Evolutionary conservation across 1,139 yeast species (phyloP).

Genomic region (Debaryomyces sp.): DNA sequence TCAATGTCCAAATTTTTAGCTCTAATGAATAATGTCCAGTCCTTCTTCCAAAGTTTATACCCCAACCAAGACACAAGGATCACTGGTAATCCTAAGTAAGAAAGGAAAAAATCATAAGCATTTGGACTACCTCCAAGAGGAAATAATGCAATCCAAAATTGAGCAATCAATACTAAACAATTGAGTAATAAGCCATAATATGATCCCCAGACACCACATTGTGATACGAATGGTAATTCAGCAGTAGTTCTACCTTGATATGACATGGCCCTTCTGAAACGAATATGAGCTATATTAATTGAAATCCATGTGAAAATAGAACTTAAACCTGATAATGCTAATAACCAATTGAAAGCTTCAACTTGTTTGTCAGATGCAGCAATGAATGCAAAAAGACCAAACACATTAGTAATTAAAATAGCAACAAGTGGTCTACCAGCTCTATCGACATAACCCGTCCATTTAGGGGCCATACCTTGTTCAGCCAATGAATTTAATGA

Average conservation of each 20-base stretch:
- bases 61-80: conserved; percentile 39
- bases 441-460: conserved; percentile 35
- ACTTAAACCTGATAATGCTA: conserved; percentile 42
- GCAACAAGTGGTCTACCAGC: conserved; percentile 37
- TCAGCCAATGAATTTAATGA: conserved; percentile 35
- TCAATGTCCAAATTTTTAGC: conserved; percentile 43
- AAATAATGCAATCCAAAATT: conserved; percentile 48
- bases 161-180: conserved; percentile 55
- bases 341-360: conserved; percentile 39
- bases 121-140: conserved; percentile 40
- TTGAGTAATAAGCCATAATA: conserved; percentile 50
- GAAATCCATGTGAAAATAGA: conserved; percentile 44
- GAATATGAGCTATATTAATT: conserved; percentile 38
- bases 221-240: conserved; percentile 57
- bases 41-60: conserved; percentile 44
- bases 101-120: conserved; percentile 38
- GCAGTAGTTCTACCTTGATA: conserved; percentile 44
- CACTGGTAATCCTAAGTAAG: conserved; percentile 42
- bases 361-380: conserved; percentile 37
- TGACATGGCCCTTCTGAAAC: conserved; percentile 38
- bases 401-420: conserved; percentile 28
- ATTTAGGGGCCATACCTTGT: conserved; percentile 36
- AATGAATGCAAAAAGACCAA: conserved; percentile 31
- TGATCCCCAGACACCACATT: conserved; percentile 58
- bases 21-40: conserved; percentile 37